Base-by-base conservation (phyloP, 2,329 filamentous ascomycete genomes). In the Trichoderma koningiopsis region DNA sequence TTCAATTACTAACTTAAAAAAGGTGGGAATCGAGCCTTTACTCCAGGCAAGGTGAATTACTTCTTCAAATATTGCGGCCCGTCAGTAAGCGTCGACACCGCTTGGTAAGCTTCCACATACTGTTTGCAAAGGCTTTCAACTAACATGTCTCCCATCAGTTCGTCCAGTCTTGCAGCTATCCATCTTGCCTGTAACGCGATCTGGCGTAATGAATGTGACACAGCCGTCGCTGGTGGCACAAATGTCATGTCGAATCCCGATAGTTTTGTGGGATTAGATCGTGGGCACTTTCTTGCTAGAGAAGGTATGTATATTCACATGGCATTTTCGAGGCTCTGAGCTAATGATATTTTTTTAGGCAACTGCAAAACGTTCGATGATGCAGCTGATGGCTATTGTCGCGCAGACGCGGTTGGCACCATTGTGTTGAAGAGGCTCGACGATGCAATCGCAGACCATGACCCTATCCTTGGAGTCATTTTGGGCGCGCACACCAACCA, bases 161-260 rank as follows among this genome's bases (percentile, higher is more conserved):
- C 91, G 0, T 93, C 91, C 3, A 91, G 89, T 72, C 85, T 91
- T 33, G 90, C 91, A n/a, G 90, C 91, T 0, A 88, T 93, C 43
- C 62, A 65, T 24, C 31, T 65, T 7, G 40, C 57, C 55, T 53
- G 69, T 43, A 57, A 58, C 3, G 29, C 53, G 33, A 31, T 68
- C 40, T 89, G 87, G 84, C 83, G 83, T 5, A 87, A 89, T 14
- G 92, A 96, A 73, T 93, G 91, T 72, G 92, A 96, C 75, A 94
- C 91, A 11, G 93, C 92, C 1, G 88, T 94, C 43, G 91, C 92
- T 2, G 93, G 93, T 69, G 93, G 93, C 71, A 82, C 92, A 24
- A 93, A 92, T 62, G 89, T 93, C 71, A 89, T 93, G 79, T 94
- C 91, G 64, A 94, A 93, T 80, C 91, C 92, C 0, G 92, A 94